Base-by-base conservation (phyloP, 441 rosid genomes). In the Bruguiera hainesii region DNA sequence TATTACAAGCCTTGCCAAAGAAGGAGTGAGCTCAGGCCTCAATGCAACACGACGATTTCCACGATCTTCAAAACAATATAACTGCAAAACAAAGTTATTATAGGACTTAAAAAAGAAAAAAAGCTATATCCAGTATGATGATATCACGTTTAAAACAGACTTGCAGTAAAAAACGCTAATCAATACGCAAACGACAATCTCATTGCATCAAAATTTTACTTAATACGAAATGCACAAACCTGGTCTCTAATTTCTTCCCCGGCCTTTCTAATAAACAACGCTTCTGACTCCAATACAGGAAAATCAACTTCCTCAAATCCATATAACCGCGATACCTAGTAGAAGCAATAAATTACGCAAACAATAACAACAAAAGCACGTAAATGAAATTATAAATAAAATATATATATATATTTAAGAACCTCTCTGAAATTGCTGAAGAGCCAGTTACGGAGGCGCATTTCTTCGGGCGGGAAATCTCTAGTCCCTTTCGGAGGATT, bases 1-100 rank as follows among this genome's bases (percentile, higher is more conserved):
- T 60, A 93, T 90, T 42, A 90, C 90, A 66, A 93, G 88, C 77
- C 98, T 90, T 2, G 91, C 97, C 77, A 90, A 75, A 65, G 96
- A 93, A 65, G 98, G 96, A 7, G 96, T 93, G 69, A 87, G 97
- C 88, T 93, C 97, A 29, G 96, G 98, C 80, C 98, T 89, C 83
- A 93, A 82, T 33, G 97, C 96, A 77, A 93, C 96, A 75, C 96
- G 97, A 1, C 98, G 93, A 71, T 89, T 93, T 67, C 96, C 96
- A 28, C 88, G 78, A 79, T 93, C 98, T 75, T 90, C 97, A 73
- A 93, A 93, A 82, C 95, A 87, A 71, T 93, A 93, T 25, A 93
- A 75, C 97, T 93, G 81, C 83, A 81, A 28, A 33, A 33, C 9
- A 23, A 23, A 56, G 3, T 11, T 46, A 28, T 55, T 23, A 39